Conservation (phyloP, 768 basidiomycete genomes). For the Strobilomyces dryophilus region DNA sequence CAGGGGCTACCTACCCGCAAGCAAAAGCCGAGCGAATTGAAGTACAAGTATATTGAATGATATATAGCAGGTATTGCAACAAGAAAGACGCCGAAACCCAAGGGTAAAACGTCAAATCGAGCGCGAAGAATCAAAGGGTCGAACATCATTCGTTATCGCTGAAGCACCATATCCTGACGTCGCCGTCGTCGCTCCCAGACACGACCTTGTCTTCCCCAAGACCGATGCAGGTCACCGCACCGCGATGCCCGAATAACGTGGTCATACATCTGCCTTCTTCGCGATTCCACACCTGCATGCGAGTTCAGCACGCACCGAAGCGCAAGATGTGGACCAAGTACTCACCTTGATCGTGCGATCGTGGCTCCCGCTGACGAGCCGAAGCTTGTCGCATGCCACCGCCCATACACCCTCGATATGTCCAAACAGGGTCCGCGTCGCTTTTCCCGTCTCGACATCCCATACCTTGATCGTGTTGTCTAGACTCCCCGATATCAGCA, state of each 20-base stretch:
- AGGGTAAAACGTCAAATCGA: neutral
- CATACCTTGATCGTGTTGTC: slow-evolving; percentile 96
- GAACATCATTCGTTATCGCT: slow-evolving; percentile 29
- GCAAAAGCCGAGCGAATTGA: neutral
- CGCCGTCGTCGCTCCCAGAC: slow-evolving; percentile 92
- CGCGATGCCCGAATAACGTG: slow-evolving; percentile 91
- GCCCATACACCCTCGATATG: slow-evolving; percentile 99
- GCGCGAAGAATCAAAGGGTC: neutral
- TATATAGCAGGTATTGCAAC: neutral
- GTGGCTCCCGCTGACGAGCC: slow-evolving; percentile 90
- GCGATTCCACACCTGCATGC: slow-evolving; percentile 80
- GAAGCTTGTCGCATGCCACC: slow-evolving; percentile 86
- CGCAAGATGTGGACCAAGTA: slow-evolving; percentile 1
- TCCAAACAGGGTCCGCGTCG: slow-evolving; percentile 83
- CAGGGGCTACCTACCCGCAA: too few relatives aligned
- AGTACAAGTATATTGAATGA: neutral
- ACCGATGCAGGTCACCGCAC: slow-evolving; percentile 87
- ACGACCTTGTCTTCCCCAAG: slow-evolving; percentile 94
- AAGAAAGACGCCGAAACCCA: neutral
- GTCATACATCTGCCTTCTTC: slow-evolving; percentile 84
- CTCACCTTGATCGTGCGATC: slow-evolving; percentile 95
- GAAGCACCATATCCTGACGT: slow-evolving; percentile 82
- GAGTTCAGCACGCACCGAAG: neutral
- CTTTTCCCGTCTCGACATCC: slow-evolving; percentile 86
- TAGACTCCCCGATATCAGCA: slow-evolving; percentile 85